Conservation (phyloP, 441 rosid species). For the Euphorbia celastroides region DNA sequence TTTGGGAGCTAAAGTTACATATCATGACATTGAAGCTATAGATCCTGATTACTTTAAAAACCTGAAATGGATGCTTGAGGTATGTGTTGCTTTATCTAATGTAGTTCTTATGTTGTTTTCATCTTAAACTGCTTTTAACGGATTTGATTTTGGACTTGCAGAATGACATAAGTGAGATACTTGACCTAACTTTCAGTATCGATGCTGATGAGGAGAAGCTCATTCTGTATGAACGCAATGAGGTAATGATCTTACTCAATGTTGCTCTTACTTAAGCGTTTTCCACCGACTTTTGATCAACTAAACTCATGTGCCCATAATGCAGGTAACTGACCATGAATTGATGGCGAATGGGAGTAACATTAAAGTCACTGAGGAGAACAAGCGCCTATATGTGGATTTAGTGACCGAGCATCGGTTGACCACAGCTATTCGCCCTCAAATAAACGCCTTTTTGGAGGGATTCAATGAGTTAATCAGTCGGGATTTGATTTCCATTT, state of each 20-base stretch:
- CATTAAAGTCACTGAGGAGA: constrained; percentile 84
- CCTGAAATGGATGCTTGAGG: constrained; percentile 99
- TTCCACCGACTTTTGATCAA: neutral
- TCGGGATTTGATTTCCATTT: constrained; percentile 72
- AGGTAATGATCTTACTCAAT: constrained; percentile 34
- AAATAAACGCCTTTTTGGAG: constrained; percentile 83
- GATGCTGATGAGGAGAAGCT: constrained; percentile 97
- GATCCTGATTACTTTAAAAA: constrained; percentile 86
- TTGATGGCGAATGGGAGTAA: constrained; percentile 84
- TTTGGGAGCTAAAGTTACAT: constrained; percentile 81
- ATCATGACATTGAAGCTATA: constrained; percentile 94
- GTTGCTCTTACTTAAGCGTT: neutral
- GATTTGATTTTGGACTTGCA: constrained; percentile 30
- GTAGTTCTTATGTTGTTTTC: neutral
- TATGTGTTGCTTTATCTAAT: constrained; percentile 19
- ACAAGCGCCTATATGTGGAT: constrained; percentile 86
- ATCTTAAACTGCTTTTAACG: neutral
- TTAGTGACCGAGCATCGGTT: constrained; percentile 81
- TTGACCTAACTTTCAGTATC: constrained; percentile 85
- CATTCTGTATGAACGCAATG: constrained; percentile 72
- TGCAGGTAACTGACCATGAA: constrained; percentile 93
- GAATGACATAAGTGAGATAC: constrained; percentile 81
- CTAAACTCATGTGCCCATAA: constrained; percentile 13
- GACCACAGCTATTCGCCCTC: constrained; percentile 96
- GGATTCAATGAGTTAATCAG: constrained; percentile 79